phyloP scores from a whole-genome alignment of 192 early-diverging fungal genomes.

The Rhizoclosmatium sp. region DNA sequence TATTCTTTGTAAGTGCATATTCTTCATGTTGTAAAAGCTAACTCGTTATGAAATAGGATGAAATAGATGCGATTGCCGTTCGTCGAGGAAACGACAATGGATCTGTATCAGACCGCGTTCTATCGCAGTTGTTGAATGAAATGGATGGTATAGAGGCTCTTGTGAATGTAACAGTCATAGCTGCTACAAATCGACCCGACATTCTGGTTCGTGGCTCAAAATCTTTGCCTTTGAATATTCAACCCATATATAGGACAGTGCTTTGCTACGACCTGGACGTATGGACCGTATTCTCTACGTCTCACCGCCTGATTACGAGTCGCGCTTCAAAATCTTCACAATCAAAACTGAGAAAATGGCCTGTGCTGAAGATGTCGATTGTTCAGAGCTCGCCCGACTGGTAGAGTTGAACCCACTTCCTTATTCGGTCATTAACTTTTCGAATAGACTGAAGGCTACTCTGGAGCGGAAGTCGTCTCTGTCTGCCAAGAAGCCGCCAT shows the following conservation, averaged over 20 bases:
- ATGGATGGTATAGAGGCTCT: slow-evolving; percentile 96
- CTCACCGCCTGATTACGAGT: slow-evolving; percentile 80
- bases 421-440: not conserved
- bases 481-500: slow-evolving; percentile 95
- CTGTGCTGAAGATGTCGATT: slow-evolving; percentile 70
- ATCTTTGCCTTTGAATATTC: not conserved
- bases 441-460: slow-evolving; percentile 82
- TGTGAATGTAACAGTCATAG: slow-evolving; percentile 95
- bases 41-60: slow-evolving; percentile 67
- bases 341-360: slow-evolving; percentile 80
- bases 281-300: slow-evolving; percentile 97
- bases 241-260: slow-evolving; percentile 70
- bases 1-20: slow-evolving; percentile 86
- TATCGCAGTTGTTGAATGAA: slow-evolving; percentile 93
- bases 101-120: slow-evolving; percentile 92
- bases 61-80: slow-evolving; percentile 95
- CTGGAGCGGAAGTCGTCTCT: slow-evolving; percentile 93
- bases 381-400: slow-evolving; percentile 64
- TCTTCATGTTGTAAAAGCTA: not conserved
- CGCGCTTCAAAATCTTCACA: slow-evolving; percentile 81
- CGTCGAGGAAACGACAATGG: slow-evolving; percentile 74
- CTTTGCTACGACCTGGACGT: slow-evolving; percentile 90
- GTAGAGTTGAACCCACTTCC: slow-evolving; percentile 4
- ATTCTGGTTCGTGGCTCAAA: slow-evolving; percentile 69
- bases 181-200: slow-evolving; percentile 97